Percentiles rank a stretch among this genome's conserved stretches.
Conservation (phyloP, 1,284 basidiomycete species). For the Wallemia ichthyophaga region DNA sequence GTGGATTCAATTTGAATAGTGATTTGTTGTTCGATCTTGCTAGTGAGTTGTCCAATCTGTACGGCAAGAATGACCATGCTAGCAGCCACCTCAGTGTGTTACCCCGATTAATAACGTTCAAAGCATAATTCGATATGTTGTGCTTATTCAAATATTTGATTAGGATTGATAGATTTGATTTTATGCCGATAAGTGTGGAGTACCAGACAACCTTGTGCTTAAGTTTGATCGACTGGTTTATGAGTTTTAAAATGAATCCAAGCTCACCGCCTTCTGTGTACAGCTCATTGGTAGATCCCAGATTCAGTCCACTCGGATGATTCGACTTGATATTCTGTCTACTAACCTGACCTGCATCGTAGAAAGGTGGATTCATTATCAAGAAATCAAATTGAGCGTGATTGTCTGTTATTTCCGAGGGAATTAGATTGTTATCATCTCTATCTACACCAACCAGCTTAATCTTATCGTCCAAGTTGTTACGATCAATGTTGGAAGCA, state of each 20-base stretch:
- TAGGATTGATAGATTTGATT: neutral
- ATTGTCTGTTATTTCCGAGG: neutral
- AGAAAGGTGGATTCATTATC: neutral
- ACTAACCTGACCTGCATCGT: neutral
- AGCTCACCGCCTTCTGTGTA: neutral
- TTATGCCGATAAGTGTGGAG: neutral
- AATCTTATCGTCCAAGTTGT: neutral
- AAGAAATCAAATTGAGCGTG: neutral
- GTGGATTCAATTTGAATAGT: too few relatives aligned
- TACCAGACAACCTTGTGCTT: neutral
- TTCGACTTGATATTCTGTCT: neutral
- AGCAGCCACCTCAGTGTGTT: neutral
- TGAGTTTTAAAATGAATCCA: neutral
- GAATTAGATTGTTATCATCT: neutral
- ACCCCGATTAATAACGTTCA: neutral
- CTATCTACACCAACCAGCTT: neutral
- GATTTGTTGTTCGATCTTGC: neutral
- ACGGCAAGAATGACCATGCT: neutral
- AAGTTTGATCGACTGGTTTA: neutral
- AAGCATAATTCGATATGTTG: neutral
- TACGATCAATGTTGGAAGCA: neutral
- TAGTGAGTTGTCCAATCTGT: neutral
- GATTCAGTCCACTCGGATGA: neutral
- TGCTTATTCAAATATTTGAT: neutral
- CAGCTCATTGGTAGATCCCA: neutral